phyloP scores from a whole-genome alignment of 805 yeast genomes.

The Phaffomyces opuntiae region DNA sequence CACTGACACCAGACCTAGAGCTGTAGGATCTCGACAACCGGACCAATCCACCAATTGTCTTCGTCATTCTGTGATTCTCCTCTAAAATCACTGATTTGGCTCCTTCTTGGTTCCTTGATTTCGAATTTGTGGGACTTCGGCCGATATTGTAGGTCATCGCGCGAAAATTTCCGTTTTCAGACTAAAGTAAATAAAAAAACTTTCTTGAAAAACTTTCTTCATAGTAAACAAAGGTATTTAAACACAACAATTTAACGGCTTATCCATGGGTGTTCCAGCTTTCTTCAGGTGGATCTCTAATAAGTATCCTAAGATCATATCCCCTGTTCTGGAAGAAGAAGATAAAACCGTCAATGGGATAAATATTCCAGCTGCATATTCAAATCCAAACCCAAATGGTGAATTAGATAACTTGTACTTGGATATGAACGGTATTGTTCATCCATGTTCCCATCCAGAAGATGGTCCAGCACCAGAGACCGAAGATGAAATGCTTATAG shows the following conservation, averaged over 20 bases:
- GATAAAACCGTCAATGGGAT: slow-evolving; percentile 52
- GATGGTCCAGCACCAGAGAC: slow-evolving; percentile 93
- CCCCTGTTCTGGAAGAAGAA: slow-evolving; percentile 80
- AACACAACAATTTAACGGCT: not conserved
- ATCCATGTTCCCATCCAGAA: slow-evolving; percentile 98
- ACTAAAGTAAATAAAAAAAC: not conserved
- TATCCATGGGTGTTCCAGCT: slow-evolving; percentile 90
- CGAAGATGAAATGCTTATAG: slow-evolving; percentile 95
- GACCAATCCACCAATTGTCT: not conserved
- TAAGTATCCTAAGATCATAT: slow-evolving; percentile 89
- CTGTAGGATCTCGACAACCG: not conserved
- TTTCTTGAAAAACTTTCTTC: not conserved
- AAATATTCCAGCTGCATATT: slow-evolving; percentile 56
- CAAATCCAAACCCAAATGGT: slow-evolving; percentile 86
- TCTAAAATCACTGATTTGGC: not conserved
- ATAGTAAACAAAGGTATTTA: not conserved
- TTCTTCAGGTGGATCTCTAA: slow-evolving; percentile 92
- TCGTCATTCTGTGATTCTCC: not conserved
- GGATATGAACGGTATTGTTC: slow-evolving; percentile 99
- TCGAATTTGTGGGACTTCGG: not conserved
- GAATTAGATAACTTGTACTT: slow-evolving; percentile 89
- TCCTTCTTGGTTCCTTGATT: not conserved
- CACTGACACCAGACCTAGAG: not conserved
- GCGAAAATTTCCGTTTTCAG: not conserved
- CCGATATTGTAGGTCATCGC: not conserved